These are phyloP conservation scores for Zasmidium cellare DNA, from an alignment of 2,329 filamentous ascomycete genomes.

Conservation along the genomic window DNA sequence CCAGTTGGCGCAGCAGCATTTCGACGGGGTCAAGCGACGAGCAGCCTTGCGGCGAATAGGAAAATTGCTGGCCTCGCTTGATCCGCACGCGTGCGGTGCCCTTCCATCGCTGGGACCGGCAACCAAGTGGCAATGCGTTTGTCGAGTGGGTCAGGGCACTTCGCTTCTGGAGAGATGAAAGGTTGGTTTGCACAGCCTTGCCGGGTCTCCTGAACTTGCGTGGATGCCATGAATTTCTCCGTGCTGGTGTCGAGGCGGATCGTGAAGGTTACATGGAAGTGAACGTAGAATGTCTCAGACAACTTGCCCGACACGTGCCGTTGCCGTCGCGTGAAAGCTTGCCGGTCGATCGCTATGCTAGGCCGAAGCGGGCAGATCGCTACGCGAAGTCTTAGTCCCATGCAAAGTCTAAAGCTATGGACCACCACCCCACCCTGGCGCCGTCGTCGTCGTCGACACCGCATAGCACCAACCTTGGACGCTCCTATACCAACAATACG, in stretches of 20 bases:
- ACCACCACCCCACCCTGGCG: background rate
- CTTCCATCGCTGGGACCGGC: background rate
- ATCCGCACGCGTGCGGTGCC: background rate
- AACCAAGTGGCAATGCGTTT: background rate
- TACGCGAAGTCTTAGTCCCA: background rate
- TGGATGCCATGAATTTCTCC: background rate
- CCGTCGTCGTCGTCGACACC: background rate
- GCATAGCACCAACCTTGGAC: background rate
- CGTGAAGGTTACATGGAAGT: background rate
- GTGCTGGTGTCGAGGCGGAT: background rate
- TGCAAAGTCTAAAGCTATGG: background rate
- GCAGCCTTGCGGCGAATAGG: background rate
- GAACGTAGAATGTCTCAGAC: background rate
- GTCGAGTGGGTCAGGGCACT: background rate
- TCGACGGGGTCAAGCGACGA: background rate
- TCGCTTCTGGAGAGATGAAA: background rate
- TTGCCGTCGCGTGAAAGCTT: background rate
- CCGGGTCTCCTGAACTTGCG: background rate
- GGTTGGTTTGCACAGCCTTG: background rate
- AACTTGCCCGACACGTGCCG: background rate
- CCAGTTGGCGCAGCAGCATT: background rate
- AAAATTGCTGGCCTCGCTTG: background rate
- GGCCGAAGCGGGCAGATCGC: background rate
- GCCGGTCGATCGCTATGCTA: background rate
- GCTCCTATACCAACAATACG: too few relatives aligned